A percentile compares a stretch with the other conserved stretches of the same genome.
Evolutionary conservation across 805 yeast species (phyloP).

Genomic region (Candida sphagnicola): DNA sequence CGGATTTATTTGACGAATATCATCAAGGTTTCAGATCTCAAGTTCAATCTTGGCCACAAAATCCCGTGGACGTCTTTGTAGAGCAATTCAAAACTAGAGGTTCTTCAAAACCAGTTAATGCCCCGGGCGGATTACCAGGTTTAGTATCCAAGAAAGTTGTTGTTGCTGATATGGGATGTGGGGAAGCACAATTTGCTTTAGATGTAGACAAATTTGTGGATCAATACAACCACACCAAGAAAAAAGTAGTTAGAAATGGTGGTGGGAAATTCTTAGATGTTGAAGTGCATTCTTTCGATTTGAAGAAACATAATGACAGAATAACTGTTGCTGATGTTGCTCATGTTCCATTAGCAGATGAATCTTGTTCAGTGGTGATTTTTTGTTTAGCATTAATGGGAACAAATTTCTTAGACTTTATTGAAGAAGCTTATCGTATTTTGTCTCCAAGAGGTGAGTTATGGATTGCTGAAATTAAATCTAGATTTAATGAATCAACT

Average conservation of each 20-base stretch:
- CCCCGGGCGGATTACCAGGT: slow-evolving; percentile 96
- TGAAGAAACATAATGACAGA: slow-evolving; percentile 81
- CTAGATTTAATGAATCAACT: slow-evolving; percentile 68
- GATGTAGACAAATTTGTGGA: slow-evolving; percentile 54
- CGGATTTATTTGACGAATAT: slow-evolving; percentile 86
- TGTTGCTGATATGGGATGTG: slow-evolving; percentile 98
- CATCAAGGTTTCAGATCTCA: slow-evolving; percentile 95
- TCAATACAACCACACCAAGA: slow-evolving; percentile 21
- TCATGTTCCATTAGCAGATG: slow-evolving; percentile 78
- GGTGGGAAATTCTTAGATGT: slow-evolving; percentile 41
- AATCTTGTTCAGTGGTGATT: slow-evolving; percentile 80
- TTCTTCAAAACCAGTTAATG: slow-evolving; percentile 66
- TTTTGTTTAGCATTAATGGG: slow-evolving; percentile 97
- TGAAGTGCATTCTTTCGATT: slow-evolving; percentile 84
- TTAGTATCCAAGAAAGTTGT: slow-evolving; percentile 58
- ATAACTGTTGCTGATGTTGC: slow-evolving; percentile 96
- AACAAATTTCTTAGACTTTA: slow-evolving; percentile 88
- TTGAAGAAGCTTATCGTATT: slow-evolving; percentile 83
- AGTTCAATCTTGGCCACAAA: slow-evolving; percentile 97
- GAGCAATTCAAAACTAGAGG: slow-evolving; percentile 57
- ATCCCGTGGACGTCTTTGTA: slow-evolving; percentile 91
- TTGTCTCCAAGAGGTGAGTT: slow-evolving; percentile 88
- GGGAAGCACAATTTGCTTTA: slow-evolving; percentile 85
- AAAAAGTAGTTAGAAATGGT: slow-evolving; percentile 28
- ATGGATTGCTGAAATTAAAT: slow-evolving; percentile 97